These are phyloP conservation scores for Acacia acuminata DNA, from an alignment of 306 rosid genomes.

Conservation along the genomic window DNA sequence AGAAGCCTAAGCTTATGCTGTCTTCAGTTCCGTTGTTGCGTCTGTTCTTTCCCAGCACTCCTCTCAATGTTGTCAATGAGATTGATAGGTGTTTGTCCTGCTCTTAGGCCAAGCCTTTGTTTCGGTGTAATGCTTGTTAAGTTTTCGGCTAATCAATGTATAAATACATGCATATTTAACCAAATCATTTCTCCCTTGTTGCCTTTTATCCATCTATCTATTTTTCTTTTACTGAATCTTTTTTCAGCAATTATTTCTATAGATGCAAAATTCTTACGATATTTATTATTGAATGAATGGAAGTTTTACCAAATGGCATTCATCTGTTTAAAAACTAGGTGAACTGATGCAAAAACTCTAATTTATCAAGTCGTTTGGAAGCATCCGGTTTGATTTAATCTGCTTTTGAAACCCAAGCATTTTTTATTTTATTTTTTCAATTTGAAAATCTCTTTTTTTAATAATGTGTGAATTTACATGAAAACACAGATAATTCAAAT, in stretches of 20 bases:
- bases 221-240: too few species aligned
- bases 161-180: background rate
- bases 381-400: background rate
- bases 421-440: too few species aligned
- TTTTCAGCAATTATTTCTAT: background rate
- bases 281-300: background rate
- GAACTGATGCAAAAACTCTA: too few species aligned
- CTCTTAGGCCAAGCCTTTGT: slow-evolving; percentile 12
- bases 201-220: background rate
- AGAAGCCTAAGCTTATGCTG: slow-evolving; percentile 56
- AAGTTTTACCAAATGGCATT: background rate
- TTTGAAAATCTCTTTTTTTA: too few species aligned
- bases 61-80: slow-evolving; percentile 54
- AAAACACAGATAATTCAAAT: background rate
- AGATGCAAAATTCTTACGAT: background rate
- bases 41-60: slow-evolving; percentile 74
- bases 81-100: slow-evolving; percentile 62
- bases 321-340: background rate
- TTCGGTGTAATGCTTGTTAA: background rate
- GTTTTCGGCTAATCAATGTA: background rate
- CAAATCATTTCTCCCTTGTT: background rate
- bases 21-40: slow-evolving; percentile 71
- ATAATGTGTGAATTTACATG: background rate
- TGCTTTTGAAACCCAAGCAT: background rate
- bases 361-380: background rate